A percentile compares a stretch with the other conserved stretches of the same genome.
phyloP scores from a whole-genome alignment of 108 stramenopile genomes.

The Pseudonitzschia multiseries region DNA sequence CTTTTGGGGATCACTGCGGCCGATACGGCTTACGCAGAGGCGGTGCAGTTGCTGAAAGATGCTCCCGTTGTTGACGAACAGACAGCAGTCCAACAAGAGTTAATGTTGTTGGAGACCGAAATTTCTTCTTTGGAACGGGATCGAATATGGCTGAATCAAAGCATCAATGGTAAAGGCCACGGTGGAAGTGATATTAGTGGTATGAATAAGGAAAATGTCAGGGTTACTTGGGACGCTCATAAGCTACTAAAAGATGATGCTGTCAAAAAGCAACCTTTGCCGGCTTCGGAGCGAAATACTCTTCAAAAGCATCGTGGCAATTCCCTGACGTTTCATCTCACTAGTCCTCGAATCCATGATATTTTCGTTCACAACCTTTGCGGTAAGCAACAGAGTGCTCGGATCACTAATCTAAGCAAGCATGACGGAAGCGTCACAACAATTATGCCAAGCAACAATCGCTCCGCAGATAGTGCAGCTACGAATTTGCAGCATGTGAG shows the following conservation, averaged over 20 bases:
- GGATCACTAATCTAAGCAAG: not conserved
- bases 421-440: conserved; percentile 27
- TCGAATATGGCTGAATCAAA: conserved; percentile 15
- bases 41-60: conserved; percentile 36
- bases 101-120: conserved; percentile 38
- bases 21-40: conserved; percentile 32
- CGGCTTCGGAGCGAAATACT: conserved; percentile 18
- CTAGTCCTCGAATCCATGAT: conserved; percentile 26
- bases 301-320: conserved; percentile 40
- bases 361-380: conserved; percentile 35
- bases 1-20: conserved; percentile 15
- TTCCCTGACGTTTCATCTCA: conserved; percentile 39
- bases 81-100: conserved; percentile 42
- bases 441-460: conserved; percentile 20
- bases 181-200: not conserved
- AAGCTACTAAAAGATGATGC: conserved; percentile 24
- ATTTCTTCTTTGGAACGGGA: conserved; percentile 49
- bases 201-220: conserved; percentile 3
- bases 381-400: conserved; percentile 19
- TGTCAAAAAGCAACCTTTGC: conserved; percentile 14
- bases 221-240: conserved; percentile 38
- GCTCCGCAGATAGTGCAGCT: conserved; percentile 24
- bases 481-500: conserved; percentile 30
- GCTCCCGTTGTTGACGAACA: conserved; percentile 40
- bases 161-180: not conserved